Evolutionary conservation across 306 rosid genomes (phyloP).

Genomic region (Rubus idaeus): DNA sequence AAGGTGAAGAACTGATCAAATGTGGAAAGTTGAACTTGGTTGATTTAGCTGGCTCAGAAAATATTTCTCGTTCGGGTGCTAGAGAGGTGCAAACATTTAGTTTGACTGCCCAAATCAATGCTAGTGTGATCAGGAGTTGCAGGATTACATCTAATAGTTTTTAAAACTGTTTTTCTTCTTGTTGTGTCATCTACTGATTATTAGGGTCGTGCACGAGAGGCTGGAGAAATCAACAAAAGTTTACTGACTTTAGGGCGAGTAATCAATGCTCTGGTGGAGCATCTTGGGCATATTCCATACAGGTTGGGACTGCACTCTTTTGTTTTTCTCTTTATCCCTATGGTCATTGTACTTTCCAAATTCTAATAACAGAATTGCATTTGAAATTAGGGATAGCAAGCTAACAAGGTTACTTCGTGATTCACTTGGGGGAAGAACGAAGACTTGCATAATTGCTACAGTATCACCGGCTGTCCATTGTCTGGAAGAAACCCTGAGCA

Average conservation of each 20-base stretch:
- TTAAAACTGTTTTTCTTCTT: constrained; percentile 9
- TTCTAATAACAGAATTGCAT: constrained; percentile 17
- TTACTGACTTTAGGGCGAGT: constrained; percentile 95
- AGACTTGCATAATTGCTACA: constrained; percentile 96
- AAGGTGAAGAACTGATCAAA: constrained; percentile 95
- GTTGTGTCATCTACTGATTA: constrained; percentile 8
- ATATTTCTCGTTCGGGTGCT: constrained; percentile 98
- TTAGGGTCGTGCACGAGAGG: constrained; percentile 98
- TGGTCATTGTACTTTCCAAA: not conserved
- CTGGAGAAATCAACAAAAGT: constrained; percentile 98
- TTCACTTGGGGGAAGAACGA: constrained; percentile 98
- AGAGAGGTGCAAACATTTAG: constrained; percentile 66
- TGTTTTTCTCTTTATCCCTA: not conserved
- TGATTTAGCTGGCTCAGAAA: constrained; percentile 96
- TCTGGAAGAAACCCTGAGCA: constrained; percentile 91
- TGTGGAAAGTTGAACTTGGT: constrained; percentile 97
- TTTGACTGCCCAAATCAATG: not conserved
- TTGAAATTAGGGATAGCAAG: constrained; percentile 85
- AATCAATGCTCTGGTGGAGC: constrained; percentile 91
- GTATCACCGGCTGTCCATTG: constrained; percentile 99
- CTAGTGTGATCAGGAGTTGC: constrained; percentile 8
- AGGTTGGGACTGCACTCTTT: constrained; percentile 42
- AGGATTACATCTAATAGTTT: not conserved
- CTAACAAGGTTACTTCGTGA: constrained; percentile 94
- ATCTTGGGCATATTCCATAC: constrained; percentile 96